Evolutionary conservation across 1,284 basidiomycete genomes (phyloP).

Genomic region (Apiotrichum sp.): DNA sequence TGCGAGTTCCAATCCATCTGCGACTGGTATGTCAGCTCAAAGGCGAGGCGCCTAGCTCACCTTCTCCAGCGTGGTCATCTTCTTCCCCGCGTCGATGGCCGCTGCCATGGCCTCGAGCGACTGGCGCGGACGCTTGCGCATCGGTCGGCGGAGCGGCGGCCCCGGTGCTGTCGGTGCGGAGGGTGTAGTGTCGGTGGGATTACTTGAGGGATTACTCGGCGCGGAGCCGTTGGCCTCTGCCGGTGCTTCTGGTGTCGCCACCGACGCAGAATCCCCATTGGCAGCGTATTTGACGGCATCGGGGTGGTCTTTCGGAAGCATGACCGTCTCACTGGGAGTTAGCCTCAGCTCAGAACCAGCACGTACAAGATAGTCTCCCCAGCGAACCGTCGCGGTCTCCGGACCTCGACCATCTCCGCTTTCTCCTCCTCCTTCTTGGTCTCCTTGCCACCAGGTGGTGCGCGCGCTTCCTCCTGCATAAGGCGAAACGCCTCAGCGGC

Average conservation of each 20-base stretch:
- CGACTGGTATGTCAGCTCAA: conserved; percentile 26
- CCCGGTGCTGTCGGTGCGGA: conserved; percentile 1
- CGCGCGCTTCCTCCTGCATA: conserved; percentile 9
- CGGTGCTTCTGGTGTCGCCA: neutral
- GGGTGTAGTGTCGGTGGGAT: neutral
- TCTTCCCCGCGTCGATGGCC: conserved; percentile 41
- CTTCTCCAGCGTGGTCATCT: conserved; percentile 47
- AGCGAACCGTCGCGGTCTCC: conserved; percentile 38
- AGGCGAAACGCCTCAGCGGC: conserved; percentile 13
- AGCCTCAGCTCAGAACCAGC: neutral
- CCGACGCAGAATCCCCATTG: neutral
- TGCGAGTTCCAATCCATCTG: conserved; percentile 45
- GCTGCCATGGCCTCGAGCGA: conserved; percentile 44
- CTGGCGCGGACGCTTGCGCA: conserved; percentile 39
- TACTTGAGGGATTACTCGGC: neutral
- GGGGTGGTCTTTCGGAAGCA: conserved; percentile 30
- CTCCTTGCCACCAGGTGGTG: neutral
- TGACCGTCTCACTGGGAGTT: conserved; percentile 36
- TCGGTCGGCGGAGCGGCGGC: conserved; percentile 13
- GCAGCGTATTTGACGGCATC: conserved; percentile 32
- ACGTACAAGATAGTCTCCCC: conserved; percentile 44
- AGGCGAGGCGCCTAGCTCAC: conserved; percentile 17
- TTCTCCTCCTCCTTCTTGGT: neutral
- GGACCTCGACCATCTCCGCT: conserved; percentile 29
- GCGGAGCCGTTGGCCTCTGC: neutral